Conservation (phyloP, 352 stramenopile species). For the Aphanomyces euteiches region DNA sequence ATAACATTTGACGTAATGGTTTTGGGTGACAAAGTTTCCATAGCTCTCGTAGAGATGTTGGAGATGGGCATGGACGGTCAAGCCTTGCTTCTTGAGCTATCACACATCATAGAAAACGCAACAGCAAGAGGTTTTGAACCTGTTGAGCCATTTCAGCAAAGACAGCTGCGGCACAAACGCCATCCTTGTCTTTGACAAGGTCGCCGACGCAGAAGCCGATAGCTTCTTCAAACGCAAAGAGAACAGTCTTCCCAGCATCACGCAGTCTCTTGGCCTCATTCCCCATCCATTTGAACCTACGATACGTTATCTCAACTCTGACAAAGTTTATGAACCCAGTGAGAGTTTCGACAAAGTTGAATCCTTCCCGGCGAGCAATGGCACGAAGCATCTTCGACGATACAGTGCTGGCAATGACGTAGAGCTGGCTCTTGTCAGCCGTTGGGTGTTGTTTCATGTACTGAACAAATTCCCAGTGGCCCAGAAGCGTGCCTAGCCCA, state of each 20-base stretch:
- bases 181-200: constrained; percentile 98
- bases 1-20: constrained; percentile 96
- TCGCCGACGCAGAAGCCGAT: constrained; percentile 98
- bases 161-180: constrained; percentile 89
- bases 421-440: constrained; percentile 58
- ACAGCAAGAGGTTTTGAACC: constrained; percentile 28
- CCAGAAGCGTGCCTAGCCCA: constrained; percentile 71
- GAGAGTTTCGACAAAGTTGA: constrained; percentile 96
- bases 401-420: constrained; percentile 94
- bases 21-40: constrained; percentile 96
- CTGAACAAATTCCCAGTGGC: constrained; percentile 87
- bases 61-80: constrained; percentile 72
- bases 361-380: constrained; percentile 89
- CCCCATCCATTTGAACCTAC: constrained; percentile 97
- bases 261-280: constrained; percentile 82
- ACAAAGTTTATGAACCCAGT: constrained; percentile 61
- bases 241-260: constrained; percentile 84
- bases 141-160: constrained; percentile 84
- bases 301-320: not conserved
- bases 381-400: constrained; percentile 96
- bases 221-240: constrained; percentile 98
- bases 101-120: constrained; percentile 26
- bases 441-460: constrained; percentile 53
- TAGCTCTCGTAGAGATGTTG: constrained; percentile 90
- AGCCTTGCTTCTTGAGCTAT: constrained; percentile 57